Base-by-base conservation (phyloP, 495 filamentous ascomycete species). In the Patellaria atrata region DNA sequence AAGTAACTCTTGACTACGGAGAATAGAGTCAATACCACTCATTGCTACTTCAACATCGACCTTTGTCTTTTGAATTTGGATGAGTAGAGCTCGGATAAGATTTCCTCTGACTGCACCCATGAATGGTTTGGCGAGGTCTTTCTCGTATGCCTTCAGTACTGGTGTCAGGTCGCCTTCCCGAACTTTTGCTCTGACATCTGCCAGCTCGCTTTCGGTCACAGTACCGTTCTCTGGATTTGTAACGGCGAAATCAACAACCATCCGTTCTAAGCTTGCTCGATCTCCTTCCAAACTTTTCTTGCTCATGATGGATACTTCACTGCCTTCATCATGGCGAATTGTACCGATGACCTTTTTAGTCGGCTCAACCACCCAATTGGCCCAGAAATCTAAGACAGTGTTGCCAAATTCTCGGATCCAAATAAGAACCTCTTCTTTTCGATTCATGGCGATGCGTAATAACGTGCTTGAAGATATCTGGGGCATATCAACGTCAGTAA, bases 61-160 rank as follows among this genome's bases (percentile, higher is more conserved):
- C 61, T 96, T 97, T 1, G 89, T 96, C 64, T 96, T 97, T 52
- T 97, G 89, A 28, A 97, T 73, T 52, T 97, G 89, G 28, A 97
- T 94, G 20, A 97, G 66, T 31, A 97, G 68, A 15, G 89, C 79
- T 31, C 89, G 73, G 29, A 94, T 62, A n/a, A 97, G 60, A 51
- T 94, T 85, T 13, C 89, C 89, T 27, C 65, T 65, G 11, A 96
- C 51, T 1, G 83, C 78, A 5, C 84, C 84, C 20, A 70, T 59
- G 25, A 97, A 73, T 14, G 89, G 89, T 22, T 59, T 70, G 16
- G 77, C 67, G 22, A 97, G 52, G 49, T 94, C 89, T 42, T 72
- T 71, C 52, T 96, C 89, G 52, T 94, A 97, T 0, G 83, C 86
- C 45, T 65, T 78, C 10, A 97, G 63, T 1, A 97, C 79, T 2